Evolutionary conservation across 2,329 filamentous ascomycete species (phyloP).

Genomic region (Fusarium floridanum): DNA sequence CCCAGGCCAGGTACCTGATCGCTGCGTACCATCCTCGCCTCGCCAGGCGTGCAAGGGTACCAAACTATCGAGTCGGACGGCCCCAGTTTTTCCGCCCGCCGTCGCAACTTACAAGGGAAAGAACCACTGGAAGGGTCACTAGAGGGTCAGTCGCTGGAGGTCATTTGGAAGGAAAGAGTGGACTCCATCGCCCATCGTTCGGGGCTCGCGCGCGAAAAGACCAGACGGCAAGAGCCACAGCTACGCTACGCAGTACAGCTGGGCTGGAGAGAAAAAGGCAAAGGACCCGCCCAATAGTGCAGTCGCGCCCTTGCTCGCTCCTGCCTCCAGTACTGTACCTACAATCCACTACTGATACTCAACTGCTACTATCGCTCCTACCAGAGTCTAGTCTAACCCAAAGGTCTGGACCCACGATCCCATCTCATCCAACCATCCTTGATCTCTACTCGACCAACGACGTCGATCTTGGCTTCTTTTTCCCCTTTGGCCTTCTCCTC

Average conservation of each 20-base stretch:
- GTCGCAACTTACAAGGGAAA: slow-evolving; percentile 20
- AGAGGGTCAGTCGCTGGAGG: slow-evolving; percentile 9
- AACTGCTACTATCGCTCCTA: neutral
- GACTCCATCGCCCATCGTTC: neutral
- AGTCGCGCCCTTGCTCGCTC: slow-evolving; percentile 33
- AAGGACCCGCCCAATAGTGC: slow-evolving; percentile 34
- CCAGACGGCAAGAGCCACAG: slow-evolving; percentile 31
- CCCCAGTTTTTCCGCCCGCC: slow-evolving; percentile 25
- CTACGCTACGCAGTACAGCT: neutral
- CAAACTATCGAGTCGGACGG: slow-evolving; percentile 29
- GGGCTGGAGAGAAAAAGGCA: slow-evolving; percentile 5
- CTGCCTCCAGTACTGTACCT: neutral
- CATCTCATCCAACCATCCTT: slow-evolving; percentile 25
- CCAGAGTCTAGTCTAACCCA: slow-evolving; percentile 8
- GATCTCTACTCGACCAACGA: slow-evolving; percentile 30
- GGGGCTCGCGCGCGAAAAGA: neutral
- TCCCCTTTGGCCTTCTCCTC: slow-evolving; percentile 29
- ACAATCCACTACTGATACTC: neutral
- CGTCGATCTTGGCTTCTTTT: slow-evolving; percentile 42
- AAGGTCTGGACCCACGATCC: slow-evolving; percentile 37
- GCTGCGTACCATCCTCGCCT: neutral
- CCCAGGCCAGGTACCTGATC: neutral
- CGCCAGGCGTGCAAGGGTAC: slow-evolving; percentile 30
- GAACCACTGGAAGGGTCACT: slow-evolving; percentile 9
- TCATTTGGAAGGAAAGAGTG: slow-evolving; percentile 16